Evolutionary conservation across 345 rosid species (phyloP).

Genomic region (Lenwebbia sp.): DNA sequence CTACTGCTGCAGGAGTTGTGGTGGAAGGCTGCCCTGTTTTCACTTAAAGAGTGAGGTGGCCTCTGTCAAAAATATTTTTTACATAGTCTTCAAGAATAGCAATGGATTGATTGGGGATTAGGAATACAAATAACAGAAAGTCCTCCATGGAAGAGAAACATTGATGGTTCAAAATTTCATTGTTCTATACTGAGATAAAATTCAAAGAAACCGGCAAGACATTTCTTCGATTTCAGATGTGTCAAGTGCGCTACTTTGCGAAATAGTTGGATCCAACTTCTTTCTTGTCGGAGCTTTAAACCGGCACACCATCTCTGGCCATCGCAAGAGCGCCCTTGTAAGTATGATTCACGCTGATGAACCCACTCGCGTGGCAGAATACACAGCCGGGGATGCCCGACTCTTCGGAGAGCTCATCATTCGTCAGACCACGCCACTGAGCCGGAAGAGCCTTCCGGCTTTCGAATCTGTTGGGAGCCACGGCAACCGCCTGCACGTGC

Average conservation of each 20-base stretch:
- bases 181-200: neutral
- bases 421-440: conserved; percentile 74
- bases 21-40: conserved; percentile 82
- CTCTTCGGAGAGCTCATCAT: conserved; percentile 53
- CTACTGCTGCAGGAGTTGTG: conserved; percentile 52
- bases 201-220: neutral
- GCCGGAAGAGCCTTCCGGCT: conserved; percentile 83
- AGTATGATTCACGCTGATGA: conserved; percentile 64
- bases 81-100: neutral
- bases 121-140: neutral
- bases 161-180: neutral
- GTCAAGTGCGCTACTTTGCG: neutral
- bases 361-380: conserved; percentile 88
- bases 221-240: neutral
- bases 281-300: conserved; percentile 16
- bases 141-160: neutral
- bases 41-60: neutral
- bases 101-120: neutral
- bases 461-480: conserved; percentile 84
- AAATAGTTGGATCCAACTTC: neutral
- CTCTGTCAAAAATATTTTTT: neutral
- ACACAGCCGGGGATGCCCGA: conserved; percentile 69
- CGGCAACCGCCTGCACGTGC: conserved; percentile 57
- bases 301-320: conserved; percentile 44
- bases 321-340: conserved; percentile 69